Percentiles rank a stretch among this genome's conserved stretches.
Conservation (phyloP, 2,329 filamentous ascomycete genomes). For the Microsporum ferrugineum region DNA sequence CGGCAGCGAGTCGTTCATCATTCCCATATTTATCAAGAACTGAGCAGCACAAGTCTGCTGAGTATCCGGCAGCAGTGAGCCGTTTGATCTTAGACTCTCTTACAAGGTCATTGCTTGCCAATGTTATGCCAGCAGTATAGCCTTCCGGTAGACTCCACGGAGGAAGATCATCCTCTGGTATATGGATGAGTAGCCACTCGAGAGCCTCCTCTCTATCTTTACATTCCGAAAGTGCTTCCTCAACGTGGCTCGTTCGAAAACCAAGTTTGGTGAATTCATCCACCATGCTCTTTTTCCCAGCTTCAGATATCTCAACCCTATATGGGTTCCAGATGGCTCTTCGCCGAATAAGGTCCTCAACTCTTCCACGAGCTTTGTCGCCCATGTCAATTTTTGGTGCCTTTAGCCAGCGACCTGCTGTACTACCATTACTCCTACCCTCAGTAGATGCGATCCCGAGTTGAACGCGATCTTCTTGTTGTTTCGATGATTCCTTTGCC, state of each 20-base stretch:
- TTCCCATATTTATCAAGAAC: conserved; percentile 58
- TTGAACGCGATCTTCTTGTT: conserved; percentile 47
- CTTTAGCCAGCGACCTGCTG: conserved; percentile 50
- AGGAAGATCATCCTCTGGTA: conserved; percentile 93
- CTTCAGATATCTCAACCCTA: conserved; percentile 51
- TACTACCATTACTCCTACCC: conserved; percentile 21
- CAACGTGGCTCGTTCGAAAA: conserved; percentile 78
- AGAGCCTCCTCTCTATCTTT: conserved; percentile 86
- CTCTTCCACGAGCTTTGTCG: conserved; percentile 60
- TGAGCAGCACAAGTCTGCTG: conserved; percentile 68
- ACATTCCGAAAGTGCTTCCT: conserved; percentile 77
- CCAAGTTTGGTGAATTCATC: conserved; percentile 65
- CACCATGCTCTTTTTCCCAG: conserved; percentile 50
- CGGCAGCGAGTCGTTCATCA: conserved; percentile 67
- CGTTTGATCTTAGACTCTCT: conserved; percentile 73
- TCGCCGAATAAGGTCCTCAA: conserved; percentile 67
- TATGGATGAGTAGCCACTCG: conserved; percentile 92
- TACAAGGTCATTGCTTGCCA: conserved; percentile 70
- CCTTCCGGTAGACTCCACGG: conserved; percentile 82
- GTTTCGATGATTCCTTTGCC: conserved; percentile 43
- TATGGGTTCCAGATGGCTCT: conserved; percentile 83
- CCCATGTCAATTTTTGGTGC: conserved; percentile 92
- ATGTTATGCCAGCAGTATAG: conserved; percentile 79
- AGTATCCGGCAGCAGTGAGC: conserved; percentile 72
- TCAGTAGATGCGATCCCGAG: conserved; percentile 35